Conservation (phyloP, 345 rosid genomes). For the Salix udensis region DNA sequence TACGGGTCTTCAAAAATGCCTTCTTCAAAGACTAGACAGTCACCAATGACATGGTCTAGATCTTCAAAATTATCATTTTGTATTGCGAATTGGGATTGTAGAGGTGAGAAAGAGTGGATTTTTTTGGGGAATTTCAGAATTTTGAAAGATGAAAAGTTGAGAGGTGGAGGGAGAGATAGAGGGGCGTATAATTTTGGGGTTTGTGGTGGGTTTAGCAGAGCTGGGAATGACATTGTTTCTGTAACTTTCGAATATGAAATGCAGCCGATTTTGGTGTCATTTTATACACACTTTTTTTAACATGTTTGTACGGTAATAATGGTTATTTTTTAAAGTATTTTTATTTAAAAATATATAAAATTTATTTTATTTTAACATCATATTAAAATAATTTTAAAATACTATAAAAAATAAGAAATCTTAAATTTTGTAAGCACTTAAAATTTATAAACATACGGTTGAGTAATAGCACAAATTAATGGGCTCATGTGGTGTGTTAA, state of each 20-base stretch:
- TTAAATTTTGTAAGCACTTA: too few species aligned
- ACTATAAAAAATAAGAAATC: too few species aligned
- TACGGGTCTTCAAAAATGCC: slow-evolving; percentile 78
- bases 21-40: slow-evolving; percentile 88
- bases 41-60: slow-evolving; percentile 64
- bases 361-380: too few species aligned
- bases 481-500: too few species aligned
- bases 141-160: slow-evolving; percentile 11
- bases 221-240: slow-evolving; percentile 27
- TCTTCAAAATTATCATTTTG: slow-evolving; percentile 25
- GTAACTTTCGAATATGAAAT: not conserved
- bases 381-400: too few species aligned
- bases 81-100: slow-evolving; percentile 29
- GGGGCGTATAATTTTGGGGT: slow-evolving; percentile 14
- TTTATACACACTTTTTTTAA: too few species aligned
- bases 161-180: slow-evolving; percentile 2
- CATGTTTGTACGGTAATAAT: too few species aligned
- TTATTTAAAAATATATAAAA: too few species aligned
- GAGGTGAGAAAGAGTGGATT: slow-evolving; percentile 36
- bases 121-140: slow-evolving; percentile 23
- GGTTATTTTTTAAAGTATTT: too few species aligned
- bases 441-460: too few species aligned
- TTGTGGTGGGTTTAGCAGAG: slow-evolving; percentile 23
- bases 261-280: not conserved
- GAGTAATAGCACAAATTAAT: not conserved